phyloP scores from a whole-genome alignment of 306 rosid species.

The Astragalus glycyphyllos region DNA sequence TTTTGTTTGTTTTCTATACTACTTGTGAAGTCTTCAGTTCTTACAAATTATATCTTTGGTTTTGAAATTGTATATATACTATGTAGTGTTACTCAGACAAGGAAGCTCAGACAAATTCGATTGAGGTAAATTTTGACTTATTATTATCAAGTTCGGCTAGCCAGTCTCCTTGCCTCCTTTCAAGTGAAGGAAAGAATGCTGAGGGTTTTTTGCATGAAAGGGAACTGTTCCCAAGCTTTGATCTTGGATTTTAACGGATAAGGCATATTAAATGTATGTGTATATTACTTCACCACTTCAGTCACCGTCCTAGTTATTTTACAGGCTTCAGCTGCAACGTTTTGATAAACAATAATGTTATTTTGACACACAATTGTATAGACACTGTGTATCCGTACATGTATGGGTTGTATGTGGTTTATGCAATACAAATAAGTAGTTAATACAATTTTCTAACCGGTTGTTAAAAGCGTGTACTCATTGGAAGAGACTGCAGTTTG shows the following conservation, averaged over 20 bases:
- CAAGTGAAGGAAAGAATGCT: conserved; percentile 36
- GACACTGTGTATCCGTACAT: too few species aligned
- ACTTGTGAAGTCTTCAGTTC: conserved; percentile 25
- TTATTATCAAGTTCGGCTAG: conserved; percentile 34
- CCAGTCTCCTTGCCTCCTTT: conserved; percentile 39
- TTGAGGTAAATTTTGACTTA: conserved; percentile 42
- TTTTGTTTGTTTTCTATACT: conserved; percentile 28
- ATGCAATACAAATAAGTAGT: too few species aligned
- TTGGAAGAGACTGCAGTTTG: too few species aligned
- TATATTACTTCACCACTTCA: not conserved
- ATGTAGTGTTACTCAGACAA: conserved; percentile 48
- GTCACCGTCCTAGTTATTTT: too few species aligned
- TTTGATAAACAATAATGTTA: too few species aligned
- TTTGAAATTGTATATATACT: conserved; percentile 36
- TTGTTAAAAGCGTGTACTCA: too few species aligned
- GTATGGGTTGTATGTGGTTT: too few species aligned
- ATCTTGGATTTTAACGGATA: conserved; percentile 72
- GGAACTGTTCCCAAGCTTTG: conserved; percentile 67
- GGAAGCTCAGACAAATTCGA: conserved; percentile 45
- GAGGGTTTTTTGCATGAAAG: conserved; percentile 48
- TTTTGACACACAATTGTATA: too few species aligned
- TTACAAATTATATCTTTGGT: conserved; percentile 31
- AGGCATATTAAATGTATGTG: conserved; percentile 28
- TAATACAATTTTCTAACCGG: too few species aligned
- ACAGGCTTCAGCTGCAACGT: too few species aligned